Percentiles rank a stretch among this genome's conserved stretches.
Conservation (phyloP, 441 rosid species). For the Monsonia emarginata region DNA sequence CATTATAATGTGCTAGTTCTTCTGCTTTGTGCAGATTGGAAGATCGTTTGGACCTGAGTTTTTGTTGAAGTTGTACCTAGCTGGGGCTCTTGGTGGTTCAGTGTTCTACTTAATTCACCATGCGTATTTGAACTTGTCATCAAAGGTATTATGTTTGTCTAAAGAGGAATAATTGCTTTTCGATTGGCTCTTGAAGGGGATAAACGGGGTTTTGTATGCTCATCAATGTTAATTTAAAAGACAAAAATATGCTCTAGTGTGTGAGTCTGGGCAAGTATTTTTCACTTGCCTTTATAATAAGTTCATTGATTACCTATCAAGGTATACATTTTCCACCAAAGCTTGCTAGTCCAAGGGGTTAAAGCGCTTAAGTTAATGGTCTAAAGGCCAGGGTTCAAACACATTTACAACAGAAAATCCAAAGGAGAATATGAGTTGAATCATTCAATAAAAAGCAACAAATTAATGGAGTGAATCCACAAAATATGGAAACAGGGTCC, state of each 20-base stretch:
- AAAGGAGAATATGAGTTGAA: not conserved
- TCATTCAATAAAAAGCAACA: not conserved
- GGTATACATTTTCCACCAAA: not conserved
- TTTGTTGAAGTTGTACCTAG: slow-evolving; percentile 66
- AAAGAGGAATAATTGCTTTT: not conserved
- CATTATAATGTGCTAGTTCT: not conserved
- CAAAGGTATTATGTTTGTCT: slow-evolving; percentile 38
- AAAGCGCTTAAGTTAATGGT: no score
- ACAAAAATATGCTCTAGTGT: not conserved
- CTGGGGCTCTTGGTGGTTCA: slow-evolving; percentile 87
- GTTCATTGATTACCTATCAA: not conserved
- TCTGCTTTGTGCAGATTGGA: slow-evolving; percentile 44
- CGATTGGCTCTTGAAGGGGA: slow-evolving; percentile 1
- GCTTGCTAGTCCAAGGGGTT: no score
- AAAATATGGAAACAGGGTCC: not conserved
- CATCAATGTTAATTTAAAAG: not conserved
- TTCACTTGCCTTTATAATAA: not conserved
- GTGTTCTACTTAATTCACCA: slow-evolving; percentile 66
- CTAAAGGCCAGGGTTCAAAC: no score
- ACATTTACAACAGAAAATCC: no score
- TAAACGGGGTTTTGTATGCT: slow-evolving; percentile 22
- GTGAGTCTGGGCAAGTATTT: not conserved
- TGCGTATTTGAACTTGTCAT: slow-evolving; percentile 40
- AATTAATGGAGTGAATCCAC: not conserved
- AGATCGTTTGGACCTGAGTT: slow-evolving; percentile 57